Base-by-base conservation (phyloP, 441 rosid species). In the Monsonia emarginata region DNA sequence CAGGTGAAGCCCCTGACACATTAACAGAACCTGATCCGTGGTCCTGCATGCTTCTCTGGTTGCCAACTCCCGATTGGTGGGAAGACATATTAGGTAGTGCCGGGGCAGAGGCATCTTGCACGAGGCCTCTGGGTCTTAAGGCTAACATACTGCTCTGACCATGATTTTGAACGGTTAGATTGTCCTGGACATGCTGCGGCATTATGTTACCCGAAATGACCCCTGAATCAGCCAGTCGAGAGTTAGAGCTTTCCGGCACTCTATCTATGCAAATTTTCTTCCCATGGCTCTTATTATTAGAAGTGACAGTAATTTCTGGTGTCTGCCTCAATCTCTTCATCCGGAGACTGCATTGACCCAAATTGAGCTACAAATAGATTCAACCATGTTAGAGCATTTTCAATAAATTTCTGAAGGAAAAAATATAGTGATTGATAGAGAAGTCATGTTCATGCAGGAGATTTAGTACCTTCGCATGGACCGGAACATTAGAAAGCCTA, bases 261-360 rank as follows among this genome's bases (percentile, higher is more conserved):
- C 85, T 82, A 73, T 86, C 96, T 61, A 78, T 81, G 81, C 86
- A 85, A 75, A 83, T 83, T 75, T 85, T 91, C 85, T 89, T 94
- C 65, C 97, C 90, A 69, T 83, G 83, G 74, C 79, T 83, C 78
- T 82, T 83, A 73, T 79, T 82, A 68, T 69, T 84, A 62, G 91
- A 80, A 61, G 84, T 76, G 61, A 81, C 89, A 26, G 87, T 74
- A 52, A 85, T 78, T 75, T 88, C 96, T 28, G 84, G 76, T 72
- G 79, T 78, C 81, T 85, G 83, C 76, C 89, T 85, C 68, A 81
- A 71, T 80, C 97, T 84, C 83, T 86, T 94, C 74, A 77, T 85
- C 68, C 89, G 82, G 70, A 83, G 65, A 72, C 82, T 76, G 71
- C 81, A 83, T 69, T 84, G 74, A 66, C 79, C 81, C 71, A 91